These are phyloP conservation scores for Cordyceps pruinosa DNA, from an alignment of 2,329 filamentous ascomycete genomes.

Conservation along the genomic window DNA sequence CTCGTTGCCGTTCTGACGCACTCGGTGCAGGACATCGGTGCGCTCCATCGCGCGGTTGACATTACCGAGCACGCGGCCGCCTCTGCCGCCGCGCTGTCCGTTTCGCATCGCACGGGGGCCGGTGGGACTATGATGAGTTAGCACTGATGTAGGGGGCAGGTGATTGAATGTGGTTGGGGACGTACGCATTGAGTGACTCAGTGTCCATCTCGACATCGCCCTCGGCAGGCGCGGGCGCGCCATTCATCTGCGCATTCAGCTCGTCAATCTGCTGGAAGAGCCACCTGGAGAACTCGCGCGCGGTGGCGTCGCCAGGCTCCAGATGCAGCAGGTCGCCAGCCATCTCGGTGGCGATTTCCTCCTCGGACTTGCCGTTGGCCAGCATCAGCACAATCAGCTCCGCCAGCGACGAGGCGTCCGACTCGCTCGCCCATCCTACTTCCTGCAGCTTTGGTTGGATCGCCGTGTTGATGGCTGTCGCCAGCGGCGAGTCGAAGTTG, in stretches of 20 bases:
- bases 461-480: slow-evolving; percentile 70
- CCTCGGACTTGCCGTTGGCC: slow-evolving; percentile 86
- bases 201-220: slow-evolving; percentile 51
- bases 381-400: slow-evolving; percentile 98
- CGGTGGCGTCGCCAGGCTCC: slow-evolving; percentile 73
- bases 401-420: slow-evolving; percentile 73
- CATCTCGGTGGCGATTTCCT: slow-evolving; percentile 82
- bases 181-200: slow-evolving; percentile 61
- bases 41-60: slow-evolving; percentile 79
- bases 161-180: slow-evolving; percentile 16
- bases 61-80: slow-evolving; percentile 79
- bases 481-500: slow-evolving; percentile 70
- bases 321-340: slow-evolving; percentile 80
- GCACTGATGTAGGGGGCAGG: slow-evolving; percentile 18
- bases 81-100: slow-evolving; percentile 56
- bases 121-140: slow-evolving; percentile 64
- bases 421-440: slow-evolving; percentile 80
- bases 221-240: slow-evolving; percentile 23
- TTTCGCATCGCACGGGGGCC: slow-evolving; percentile 94
- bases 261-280: slow-evolving; percentile 79
- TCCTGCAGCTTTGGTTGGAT: slow-evolving; percentile 91
- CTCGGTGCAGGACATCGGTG: slow-evolving; percentile 70
- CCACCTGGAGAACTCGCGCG: slow-evolving; percentile 81
- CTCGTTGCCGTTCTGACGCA: slow-evolving; percentile 66
- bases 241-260: slow-evolving; percentile 58